Evolutionary conservation across 768 basidiomycete species (phyloP).

Genomic region (Phanerochaete carnosa): DNA sequence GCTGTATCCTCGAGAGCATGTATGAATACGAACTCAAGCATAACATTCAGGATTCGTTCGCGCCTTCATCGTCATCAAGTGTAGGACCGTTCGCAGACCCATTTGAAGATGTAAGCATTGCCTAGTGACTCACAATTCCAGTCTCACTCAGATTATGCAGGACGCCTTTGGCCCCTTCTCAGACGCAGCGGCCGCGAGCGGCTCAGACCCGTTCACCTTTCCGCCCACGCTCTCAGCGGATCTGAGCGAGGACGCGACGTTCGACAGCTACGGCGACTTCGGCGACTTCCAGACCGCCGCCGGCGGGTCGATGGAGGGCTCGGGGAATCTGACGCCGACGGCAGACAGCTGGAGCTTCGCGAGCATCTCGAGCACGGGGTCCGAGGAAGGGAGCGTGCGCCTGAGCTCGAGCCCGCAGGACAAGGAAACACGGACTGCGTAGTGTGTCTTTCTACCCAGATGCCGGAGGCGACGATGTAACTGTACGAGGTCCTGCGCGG

Average conservation of each 20-base stretch:
- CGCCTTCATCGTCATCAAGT: conserved; percentile 14
- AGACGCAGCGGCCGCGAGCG: conserved; percentile 48
- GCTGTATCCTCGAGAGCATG: background rate
- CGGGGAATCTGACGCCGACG: conserved; percentile 21
- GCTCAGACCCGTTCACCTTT: conserved; percentile 53
- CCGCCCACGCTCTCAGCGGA: conserved; percentile 56
- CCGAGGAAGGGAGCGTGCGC: conserved; percentile 18
- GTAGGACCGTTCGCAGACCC: conserved; percentile 25
- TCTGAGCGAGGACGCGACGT: conserved; percentile 54
- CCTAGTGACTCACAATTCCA: background rate
- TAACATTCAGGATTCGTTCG: conserved; percentile 28
- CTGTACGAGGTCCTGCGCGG: background rate
- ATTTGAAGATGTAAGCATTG: conserved; percentile 42
- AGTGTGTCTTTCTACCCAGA: too few species aligned
- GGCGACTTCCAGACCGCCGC: conserved; percentile 69
- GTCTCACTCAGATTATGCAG: conserved; percentile 5
- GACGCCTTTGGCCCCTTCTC: conserved; percentile 66
- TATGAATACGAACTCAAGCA: background rate
- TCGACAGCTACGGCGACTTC: conserved; percentile 63
- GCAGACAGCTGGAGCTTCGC: conserved; percentile 30
- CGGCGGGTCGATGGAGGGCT: conserved; percentile 36
- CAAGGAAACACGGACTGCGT: conserved; percentile 24
- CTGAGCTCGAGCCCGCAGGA: conserved; percentile 16
- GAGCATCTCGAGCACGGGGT: conserved; percentile 25
- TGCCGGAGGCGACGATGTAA: background rate